These are phyloP conservation scores for Cercospora sp. DNA, from an alignment of 2,329 filamentous ascomycete genomes.

Conservation along the genomic window DNA sequence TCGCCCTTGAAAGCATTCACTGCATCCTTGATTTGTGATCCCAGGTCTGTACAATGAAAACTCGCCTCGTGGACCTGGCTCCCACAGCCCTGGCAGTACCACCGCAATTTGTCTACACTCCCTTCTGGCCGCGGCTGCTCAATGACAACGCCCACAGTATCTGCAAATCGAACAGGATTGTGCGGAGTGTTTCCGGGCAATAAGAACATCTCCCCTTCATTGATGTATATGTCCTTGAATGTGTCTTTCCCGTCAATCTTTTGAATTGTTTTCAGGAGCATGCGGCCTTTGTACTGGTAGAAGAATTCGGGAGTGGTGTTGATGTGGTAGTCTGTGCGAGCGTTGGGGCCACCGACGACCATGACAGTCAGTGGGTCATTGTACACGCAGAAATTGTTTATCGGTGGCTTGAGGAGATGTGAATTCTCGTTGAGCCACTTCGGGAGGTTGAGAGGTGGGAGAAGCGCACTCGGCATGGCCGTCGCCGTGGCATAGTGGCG, in stretches of 20 bases:
- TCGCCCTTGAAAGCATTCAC: constrained; percentile 80
- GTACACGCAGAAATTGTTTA: constrained; percentile 98
- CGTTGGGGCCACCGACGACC: constrained; percentile 95
- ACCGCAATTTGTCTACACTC: constrained; percentile 76
- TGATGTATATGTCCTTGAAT: constrained; percentile 84
- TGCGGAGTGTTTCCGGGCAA: constrained; percentile 93
- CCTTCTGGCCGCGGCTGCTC: constrained; percentile 76
- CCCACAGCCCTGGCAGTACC: constrained; percentile 78
- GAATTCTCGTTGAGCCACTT: constrained; percentile 80
- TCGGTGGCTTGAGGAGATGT: constrained; percentile 86
- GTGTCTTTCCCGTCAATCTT: constrained; percentile 50
- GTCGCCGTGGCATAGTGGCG: constrained; percentile 6
- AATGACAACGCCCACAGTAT: constrained; percentile 91
- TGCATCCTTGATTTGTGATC: constrained; percentile 89
- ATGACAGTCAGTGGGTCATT: constrained; percentile 80
- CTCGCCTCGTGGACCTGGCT: constrained; percentile 78
- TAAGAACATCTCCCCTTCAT: constrained; percentile 91
- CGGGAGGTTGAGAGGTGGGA: constrained; percentile 45
- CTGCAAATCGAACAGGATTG: constrained; percentile 87
- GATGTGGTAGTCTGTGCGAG: constrained; percentile 96
- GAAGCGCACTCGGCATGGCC: not conserved
- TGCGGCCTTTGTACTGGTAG: constrained; percentile 91
- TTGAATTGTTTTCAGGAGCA: constrained; percentile 92
- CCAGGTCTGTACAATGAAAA: constrained; percentile 87
- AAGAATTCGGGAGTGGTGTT: constrained; percentile 97